Evolutionary conservation across 192 early-diverging fungal genomes (phyloP), one percentile per base, ranked within the genome.

Genomic region (Thoreauomyces humboldtii): DNA sequence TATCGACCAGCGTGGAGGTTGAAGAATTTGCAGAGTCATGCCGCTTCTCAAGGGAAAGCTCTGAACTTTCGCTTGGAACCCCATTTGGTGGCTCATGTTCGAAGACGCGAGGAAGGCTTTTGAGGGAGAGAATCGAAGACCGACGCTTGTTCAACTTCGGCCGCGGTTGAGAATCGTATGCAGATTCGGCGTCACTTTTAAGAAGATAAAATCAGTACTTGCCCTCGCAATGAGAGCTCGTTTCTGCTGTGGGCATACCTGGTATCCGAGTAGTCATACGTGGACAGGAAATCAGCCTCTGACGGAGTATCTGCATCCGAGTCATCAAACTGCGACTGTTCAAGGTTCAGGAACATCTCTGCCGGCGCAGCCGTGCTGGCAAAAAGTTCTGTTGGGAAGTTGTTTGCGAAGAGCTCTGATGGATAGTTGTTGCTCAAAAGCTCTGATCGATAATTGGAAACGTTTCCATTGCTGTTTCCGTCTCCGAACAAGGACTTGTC

Each of bases 21-120:
- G 64, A 66, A n/a, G 64, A 66, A 32, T 63, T 27, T 11, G 15
- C 25, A 5, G 61, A 63, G 34, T 52, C 53, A 17, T 61, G 43
- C 27, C 47, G 7, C 7, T 17, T 28, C 12, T 34, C 6, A 9
- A 28, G n/a, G n/a, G n/a, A n/a, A n/a, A n/a, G n/a, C n/a, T n/a
- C n/a, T n/a, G n/a, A n/a, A n/a, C n/a, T n/a, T n/a, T n/a, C n/a
- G n/a, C n/a, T n/a, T n/a, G n/a, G n/a, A n/a, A n/a, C n/a, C n/a
- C n/a, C n/a, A n/a, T n/a, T n/a, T n/a, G n/a, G n/a, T n/a, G n/a
- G n/a, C 4, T 60, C 41, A 27, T 60, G 5, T 29, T 60, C 41
- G 19, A 48, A 33, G 15, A 61, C 59, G 0, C 59, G 38, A 2
- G 59, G 59, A 4, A 61, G 31, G 25, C 59, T 63, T 52, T 38